Conservation (phyloP, 208 protist species). For the Leishmania martiniquensis region DNA sequence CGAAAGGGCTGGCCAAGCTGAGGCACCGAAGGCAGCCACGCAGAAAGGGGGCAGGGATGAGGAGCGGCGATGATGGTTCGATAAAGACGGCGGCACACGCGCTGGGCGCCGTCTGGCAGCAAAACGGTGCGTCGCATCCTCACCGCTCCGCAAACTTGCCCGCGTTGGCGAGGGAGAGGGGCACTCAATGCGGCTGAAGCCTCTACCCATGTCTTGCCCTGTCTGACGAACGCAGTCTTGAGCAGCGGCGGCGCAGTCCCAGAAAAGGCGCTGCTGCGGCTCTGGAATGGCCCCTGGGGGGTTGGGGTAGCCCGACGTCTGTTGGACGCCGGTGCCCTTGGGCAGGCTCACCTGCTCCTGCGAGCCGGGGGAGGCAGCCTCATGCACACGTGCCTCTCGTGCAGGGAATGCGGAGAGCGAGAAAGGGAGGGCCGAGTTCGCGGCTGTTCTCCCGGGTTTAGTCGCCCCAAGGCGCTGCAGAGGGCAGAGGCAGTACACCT, state of each 20-base stretch:
- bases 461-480: constrained; percentile 9
- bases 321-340: constrained; percentile 3
- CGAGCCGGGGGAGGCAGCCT: background rate
- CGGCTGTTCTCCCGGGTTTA: background rate
- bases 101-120: background rate
- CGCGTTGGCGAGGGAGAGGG: background rate
- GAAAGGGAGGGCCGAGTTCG: background rate
- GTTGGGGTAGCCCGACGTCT: constrained; percentile 8
- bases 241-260: constrained; percentile 9
- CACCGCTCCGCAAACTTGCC: background rate
- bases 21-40: background rate
- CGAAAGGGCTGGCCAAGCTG: background rate
- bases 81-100: background rate
- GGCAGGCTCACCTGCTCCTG: background rate
- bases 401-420: background rate
- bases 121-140: background rate
- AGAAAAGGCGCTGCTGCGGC: constrained; percentile 31
- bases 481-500: constrained; percentile 62
- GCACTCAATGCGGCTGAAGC: background rate
- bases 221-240: background rate
- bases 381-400: background rate
- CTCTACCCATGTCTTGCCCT: background rate
- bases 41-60: background rate
- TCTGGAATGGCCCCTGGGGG: constrained; percentile 22
- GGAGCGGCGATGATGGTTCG: background rate